These are phyloP conservation scores for Pythium rhizo-oryzae DNA, from an alignment of 352 stramenopile species.

Conservation along the genomic window DNA sequence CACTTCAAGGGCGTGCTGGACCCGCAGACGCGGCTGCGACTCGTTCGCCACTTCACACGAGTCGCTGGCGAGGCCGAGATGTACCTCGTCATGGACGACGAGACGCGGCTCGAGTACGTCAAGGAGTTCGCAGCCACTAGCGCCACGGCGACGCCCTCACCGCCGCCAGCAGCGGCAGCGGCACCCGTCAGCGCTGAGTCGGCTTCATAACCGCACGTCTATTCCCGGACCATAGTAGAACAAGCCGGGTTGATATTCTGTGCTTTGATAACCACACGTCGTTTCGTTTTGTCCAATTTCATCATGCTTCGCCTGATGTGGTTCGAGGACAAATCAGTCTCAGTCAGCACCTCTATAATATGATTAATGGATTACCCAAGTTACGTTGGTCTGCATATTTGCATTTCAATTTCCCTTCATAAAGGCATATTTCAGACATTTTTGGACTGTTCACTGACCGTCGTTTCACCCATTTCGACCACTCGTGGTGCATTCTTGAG, in stretches of 20 bases:
- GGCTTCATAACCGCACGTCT: conserved; percentile 17
- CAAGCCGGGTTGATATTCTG: background rate
- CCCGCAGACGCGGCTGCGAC: conserved; percentile 31
- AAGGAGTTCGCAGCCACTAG: conserved; percentile 37
- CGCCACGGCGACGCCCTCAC: background rate
- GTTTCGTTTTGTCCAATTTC: conserved; percentile 20
- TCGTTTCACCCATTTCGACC: conserved; percentile 29
- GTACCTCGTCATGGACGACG: conserved; percentile 53
- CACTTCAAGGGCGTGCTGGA: conserved; percentile 45
- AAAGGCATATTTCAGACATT: conserved; percentile 11
- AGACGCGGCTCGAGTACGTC: conserved; percentile 48
- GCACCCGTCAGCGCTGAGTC: background rate
- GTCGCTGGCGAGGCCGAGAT: conserved; percentile 42
- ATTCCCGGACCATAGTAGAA: background rate
- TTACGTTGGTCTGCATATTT: background rate
- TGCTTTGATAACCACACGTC: conserved; percentile 9
- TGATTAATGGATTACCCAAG: background rate
- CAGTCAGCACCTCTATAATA: conserved; percentile 4
- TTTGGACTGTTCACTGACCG: background rate
- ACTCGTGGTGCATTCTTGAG: conserved; percentile 1
- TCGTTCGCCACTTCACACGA: conserved; percentile 47
- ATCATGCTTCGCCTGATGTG: background rate
- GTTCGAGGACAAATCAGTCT: conserved; percentile 27
- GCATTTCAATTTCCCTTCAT: background rate
- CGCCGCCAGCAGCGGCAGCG: background rate